Evolutionary conservation across 257 asterid genomes (phyloP).

Genomic region (Osmanthus fragrans): DNA sequence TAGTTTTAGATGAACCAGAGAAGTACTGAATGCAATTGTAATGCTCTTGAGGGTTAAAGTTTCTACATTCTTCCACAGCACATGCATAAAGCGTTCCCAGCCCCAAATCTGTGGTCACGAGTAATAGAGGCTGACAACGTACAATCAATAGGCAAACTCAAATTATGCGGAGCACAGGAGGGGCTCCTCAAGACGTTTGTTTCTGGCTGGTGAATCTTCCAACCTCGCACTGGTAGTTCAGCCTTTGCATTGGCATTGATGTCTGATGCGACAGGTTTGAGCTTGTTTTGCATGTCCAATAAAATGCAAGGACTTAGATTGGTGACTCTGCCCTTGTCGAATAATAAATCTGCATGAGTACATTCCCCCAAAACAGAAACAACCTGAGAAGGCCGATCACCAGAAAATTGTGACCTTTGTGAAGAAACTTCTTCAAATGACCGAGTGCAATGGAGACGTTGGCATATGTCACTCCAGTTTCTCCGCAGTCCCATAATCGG

Average conservation of each 20-base stretch:
- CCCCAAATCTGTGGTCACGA: conserved; percentile 75
- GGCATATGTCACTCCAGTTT: conserved; percentile 91
- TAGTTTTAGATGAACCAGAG: conserved; percentile 42
- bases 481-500: conserved; percentile 50
- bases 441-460: conserved; percentile 57
- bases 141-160: conserved; percentile 26
- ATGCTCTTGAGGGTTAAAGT: conserved; percentile 34
- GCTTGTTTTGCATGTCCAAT: conserved; percentile 34
- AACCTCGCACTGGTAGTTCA: conserved; percentile 32
- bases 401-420: conserved; percentile 34
- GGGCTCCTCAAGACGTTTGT: conserved; percentile 29
- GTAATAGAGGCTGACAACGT: conserved; percentile 32
- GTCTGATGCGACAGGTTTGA: conserved; percentile 26
- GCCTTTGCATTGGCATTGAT: conserved; percentile 31
- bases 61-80: conserved; percentile 30
- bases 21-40: conserved; percentile 25
- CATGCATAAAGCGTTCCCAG: conserved; percentile 62
- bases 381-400: conserved; percentile 28
- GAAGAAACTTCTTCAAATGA: conserved; percentile 38
- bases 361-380: conserved; percentile 31
- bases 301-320: conserved; percentile 29
- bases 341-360: conserved; percentile 27
- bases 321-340: conserved; percentile 33
- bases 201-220: conserved; percentile 24
- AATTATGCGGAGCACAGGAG: conserved; percentile 23